phyloP scores from a whole-genome alignment of 352 stramenopile species.

The Pythium utonaiense region DNA sequence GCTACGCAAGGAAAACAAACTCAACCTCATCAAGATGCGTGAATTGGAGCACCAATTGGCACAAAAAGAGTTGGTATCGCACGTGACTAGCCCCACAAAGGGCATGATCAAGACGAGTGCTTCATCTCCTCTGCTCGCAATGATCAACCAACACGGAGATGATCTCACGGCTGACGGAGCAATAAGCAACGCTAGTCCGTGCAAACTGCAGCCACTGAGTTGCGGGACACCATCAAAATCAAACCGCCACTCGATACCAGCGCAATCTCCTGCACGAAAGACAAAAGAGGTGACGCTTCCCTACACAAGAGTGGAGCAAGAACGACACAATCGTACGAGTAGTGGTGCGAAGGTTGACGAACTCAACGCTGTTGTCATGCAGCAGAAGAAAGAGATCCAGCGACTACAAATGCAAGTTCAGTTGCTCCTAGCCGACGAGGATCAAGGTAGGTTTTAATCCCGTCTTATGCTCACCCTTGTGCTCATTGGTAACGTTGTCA shows the following conservation, averaged over 20 bases:
- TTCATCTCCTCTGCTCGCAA: constrained; percentile 11
- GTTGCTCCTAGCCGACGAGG: constrained; percentile 44
- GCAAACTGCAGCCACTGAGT: constrained; percentile 4
- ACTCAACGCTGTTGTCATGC: constrained; percentile 39
- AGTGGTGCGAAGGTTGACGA: constrained; percentile 35
- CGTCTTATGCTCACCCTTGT: too few species aligned
- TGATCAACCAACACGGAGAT: constrained; percentile 8
- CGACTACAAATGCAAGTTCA: constrained; percentile 64
- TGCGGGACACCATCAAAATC: constrained; percentile 7
- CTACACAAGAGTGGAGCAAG: constrained; percentile 44
- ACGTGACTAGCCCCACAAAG: constrained; percentile 4
- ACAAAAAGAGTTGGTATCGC: constrained; percentile 3
- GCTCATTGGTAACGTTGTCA: too few species aligned
- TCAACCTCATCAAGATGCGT: constrained; percentile 54
- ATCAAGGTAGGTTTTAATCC: constrained; percentile 10
- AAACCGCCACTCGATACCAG: not conserved
- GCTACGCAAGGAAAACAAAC: constrained; percentile 72
- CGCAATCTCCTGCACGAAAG: constrained; percentile 6
- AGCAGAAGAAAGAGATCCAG: constrained; percentile 70
- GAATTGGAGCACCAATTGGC: constrained; percentile 47
- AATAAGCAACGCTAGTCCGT: not conserved
- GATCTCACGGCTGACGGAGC: constrained; percentile 12
- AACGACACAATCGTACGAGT: constrained; percentile 26
- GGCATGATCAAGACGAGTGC: constrained; percentile 1
- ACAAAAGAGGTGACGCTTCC: constrained; percentile 28